Evolutionary conservation across 2,329 filamentous ascomycete species (phyloP).

Genomic region (Intubia oerlemansii): DNA sequence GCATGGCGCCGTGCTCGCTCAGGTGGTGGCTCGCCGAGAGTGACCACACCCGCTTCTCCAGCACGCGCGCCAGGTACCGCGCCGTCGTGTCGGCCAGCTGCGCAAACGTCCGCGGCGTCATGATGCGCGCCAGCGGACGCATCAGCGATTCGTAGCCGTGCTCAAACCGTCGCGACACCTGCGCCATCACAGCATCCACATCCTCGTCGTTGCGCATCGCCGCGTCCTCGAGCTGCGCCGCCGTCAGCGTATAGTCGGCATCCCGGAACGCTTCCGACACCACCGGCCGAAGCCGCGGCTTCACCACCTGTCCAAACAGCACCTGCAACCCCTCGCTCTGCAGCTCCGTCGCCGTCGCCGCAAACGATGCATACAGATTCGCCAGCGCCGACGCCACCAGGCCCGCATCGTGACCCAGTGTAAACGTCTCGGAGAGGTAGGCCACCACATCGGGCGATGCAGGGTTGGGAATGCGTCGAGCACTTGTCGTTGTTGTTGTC

Average conservation of each 20-base stretch:
- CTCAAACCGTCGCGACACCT: conserved; percentile 63
- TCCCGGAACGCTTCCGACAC: conserved; percentile 81
- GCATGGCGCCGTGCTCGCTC: conserved; percentile 59
- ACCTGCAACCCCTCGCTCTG: conserved; percentile 69
- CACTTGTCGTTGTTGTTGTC: too few species aligned
- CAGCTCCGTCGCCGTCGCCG: conserved; percentile 59
- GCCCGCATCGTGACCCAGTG: conserved; percentile 53
- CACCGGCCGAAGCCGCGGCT: conserved; percentile 63
- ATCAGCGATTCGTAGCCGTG: conserved; percentile 72
- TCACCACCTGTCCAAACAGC: conserved; percentile 72
- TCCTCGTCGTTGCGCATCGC: conserved; percentile 27
- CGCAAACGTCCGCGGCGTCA: conserved; percentile 58
- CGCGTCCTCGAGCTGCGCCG: conserved; percentile 36
- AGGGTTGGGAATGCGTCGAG: conserved; percentile 20
- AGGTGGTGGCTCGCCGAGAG: conserved; percentile 45
- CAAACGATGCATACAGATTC: conserved; percentile 49
- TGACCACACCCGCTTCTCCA: conserved; percentile 75
- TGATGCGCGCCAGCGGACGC: conserved; percentile 61
- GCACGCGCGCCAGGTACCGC: conserved; percentile 49
- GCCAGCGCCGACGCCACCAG: conserved; percentile 49
- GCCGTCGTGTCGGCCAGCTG: conserved; percentile 56
- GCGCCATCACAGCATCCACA: conserved; percentile 31
- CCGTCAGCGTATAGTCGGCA: conserved; percentile 57
- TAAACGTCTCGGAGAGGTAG: conserved; percentile 44
- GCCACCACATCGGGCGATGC: conserved; percentile 6